These are phyloP conservation scores for Verticillium nubilum DNA, from an alignment of 2,329 filamentous ascomycete genomes.

Conservation along the genomic window DNA sequence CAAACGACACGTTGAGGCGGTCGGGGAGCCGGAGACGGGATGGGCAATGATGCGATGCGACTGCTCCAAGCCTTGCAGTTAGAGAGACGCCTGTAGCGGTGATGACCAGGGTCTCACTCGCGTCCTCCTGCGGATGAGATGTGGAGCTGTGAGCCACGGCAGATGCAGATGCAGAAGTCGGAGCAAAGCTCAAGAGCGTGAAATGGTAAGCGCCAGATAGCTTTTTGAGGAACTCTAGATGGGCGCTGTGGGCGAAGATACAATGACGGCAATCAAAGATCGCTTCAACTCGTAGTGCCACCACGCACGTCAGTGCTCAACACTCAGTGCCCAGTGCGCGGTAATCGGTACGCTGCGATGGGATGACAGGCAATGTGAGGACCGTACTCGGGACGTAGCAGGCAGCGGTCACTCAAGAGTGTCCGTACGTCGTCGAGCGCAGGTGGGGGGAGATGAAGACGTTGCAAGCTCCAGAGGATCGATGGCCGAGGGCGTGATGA, in stretches of 20 bases:
- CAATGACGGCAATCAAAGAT: not conserved
- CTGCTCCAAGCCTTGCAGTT: not conserved
- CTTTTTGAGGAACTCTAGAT: too few relatives aligned
- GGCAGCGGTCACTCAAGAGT: not conserved
- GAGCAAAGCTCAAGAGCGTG: too few relatives aligned
- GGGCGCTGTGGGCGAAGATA: not conserved
- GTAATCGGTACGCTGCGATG: not conserved
- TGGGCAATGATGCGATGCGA: not conserved
- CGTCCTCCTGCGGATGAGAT: constrained; percentile 18
- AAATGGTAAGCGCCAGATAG: too few relatives aligned
- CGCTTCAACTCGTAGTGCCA: not conserved
- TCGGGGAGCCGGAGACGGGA: not conserved
- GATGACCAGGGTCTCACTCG: constrained; percentile 36
- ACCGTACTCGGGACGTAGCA: not conserved
- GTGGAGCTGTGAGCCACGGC: constrained; percentile 8
- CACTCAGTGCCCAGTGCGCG: not conserved
- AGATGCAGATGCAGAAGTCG: constrained; percentile 11
- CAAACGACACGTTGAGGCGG: not conserved
- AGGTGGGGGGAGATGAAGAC: not conserved
- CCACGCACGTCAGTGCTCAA: not conserved
- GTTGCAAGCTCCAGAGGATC: not conserved
- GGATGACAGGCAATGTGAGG: not conserved
- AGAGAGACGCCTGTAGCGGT: constrained; percentile 24
- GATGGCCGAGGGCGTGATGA: not conserved
- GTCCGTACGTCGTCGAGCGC: not conserved